These are phyloP conservation scores for Arthroderma sp. DNA, from an alignment of 2,329 filamentous ascomycete genomes.

Conservation along the genomic window DNA sequence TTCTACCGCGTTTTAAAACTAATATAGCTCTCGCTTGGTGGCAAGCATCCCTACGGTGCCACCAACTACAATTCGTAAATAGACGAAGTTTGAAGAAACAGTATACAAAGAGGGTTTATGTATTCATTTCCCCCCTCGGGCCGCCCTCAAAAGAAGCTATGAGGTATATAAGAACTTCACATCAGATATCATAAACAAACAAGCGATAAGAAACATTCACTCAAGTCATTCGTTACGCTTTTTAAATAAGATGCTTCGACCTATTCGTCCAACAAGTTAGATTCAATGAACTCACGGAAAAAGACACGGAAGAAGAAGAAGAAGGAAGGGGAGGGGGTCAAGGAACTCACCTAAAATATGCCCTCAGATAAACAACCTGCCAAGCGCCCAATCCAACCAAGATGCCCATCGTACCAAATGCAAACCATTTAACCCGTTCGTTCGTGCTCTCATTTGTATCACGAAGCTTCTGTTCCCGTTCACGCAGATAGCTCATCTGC, in stretches of 20 bases:
- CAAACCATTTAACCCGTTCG: slow-evolving; percentile 97
- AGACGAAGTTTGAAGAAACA: too few species aligned
- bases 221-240: too few species aligned
- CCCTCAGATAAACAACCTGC: slow-evolving; percentile 95
- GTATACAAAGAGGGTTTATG: too few species aligned
- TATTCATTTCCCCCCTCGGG: too few species aligned
- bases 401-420: slow-evolving; percentile 82
- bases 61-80: neutral
- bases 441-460: slow-evolving; percentile 99
- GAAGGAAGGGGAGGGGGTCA: neutral
- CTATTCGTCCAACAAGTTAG: slow-evolving; percentile 21
- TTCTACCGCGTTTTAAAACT: too few species aligned
- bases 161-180: too few species aligned
- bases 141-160: too few species aligned
- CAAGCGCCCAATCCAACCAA: slow-evolving; percentile 78
- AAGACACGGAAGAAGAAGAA: slow-evolving; percentile 2
- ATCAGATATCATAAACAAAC: too few species aligned
- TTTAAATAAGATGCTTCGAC: slow-evolving; percentile 57
- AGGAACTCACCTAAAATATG: slow-evolving; percentile 68
- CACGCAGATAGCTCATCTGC: slow-evolving; percentile 93
- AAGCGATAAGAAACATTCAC: too few species aligned
- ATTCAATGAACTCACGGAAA: neutral
- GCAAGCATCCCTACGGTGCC: neutral
- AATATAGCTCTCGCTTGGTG: too few species aligned
- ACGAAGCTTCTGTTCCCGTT: slow-evolving; percentile 82